These are phyloP conservation scores for Ganoderma boninense DNA, from an alignment of 1,284 basidiomycete genomes.

Conservation along the genomic window DNA sequence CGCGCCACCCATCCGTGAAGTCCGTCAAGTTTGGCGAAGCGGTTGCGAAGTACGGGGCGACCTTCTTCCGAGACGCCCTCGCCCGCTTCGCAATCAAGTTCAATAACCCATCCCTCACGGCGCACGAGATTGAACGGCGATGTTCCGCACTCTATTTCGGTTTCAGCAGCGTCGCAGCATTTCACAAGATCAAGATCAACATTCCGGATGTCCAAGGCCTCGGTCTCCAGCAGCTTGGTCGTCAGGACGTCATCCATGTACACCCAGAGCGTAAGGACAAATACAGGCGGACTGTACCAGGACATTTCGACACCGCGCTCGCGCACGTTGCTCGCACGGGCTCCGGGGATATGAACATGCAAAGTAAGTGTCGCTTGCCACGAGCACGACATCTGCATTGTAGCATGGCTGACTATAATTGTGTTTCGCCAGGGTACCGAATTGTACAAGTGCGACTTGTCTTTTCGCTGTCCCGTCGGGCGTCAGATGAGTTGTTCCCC, in stretches of 20 bases:
- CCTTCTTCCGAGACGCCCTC: slow-evolving; percentile 39
- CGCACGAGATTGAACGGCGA: slow-evolving; percentile 10
- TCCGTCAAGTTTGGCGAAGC: background rate
- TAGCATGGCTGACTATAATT: too few species aligned
- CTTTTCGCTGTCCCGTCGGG: slow-evolving; percentile 21
- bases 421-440: slow-evolving; percentile 23
- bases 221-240: background rate
- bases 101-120: background rate
- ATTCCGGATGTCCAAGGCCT: slow-evolving; percentile 15
- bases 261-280: slow-evolving; percentile 15
- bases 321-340: slow-evolving; percentile 3
- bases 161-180: slow-evolving; percentile 20
- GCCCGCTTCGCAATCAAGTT: slow-evolving; percentile 31
- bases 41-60: slow-evolving; percentile 37
- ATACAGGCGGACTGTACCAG: slow-evolving; percentile 13
- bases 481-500: slow-evolving; percentile 20
- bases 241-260: slow-evolving; percentile 24
- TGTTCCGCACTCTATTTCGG: background rate
- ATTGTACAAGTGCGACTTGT: slow-evolving; percentile 29
- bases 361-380: too few species aligned
- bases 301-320: slow-evolving; percentile 30
- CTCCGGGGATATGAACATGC: background rate
- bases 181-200: slow-evolving; percentile 29
- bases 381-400: too few species aligned
- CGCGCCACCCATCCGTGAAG: background rate